Evolutionary conservation across 2,329 filamentous ascomycete species (phyloP).

Genomic region (Stagonosporopsis chrysanthemi): DNA sequence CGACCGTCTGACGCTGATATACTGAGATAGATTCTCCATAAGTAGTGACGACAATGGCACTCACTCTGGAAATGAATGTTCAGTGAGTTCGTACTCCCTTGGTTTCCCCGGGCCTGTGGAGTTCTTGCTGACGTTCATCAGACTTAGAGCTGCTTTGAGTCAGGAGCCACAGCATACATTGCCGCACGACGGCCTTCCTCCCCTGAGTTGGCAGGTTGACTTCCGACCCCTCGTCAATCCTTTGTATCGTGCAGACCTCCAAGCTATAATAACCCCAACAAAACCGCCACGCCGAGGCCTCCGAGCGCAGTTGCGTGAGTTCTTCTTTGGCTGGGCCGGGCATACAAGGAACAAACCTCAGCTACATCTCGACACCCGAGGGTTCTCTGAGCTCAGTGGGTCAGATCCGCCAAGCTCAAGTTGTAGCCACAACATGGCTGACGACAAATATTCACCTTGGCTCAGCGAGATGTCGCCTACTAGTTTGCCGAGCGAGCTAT

Average conservation of each 20-base stretch:
- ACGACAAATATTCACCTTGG: neutral
- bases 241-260: neutral
- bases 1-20: neutral
- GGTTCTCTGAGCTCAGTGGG: too few species aligned
- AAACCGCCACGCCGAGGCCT: neutral
- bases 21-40: neutral
- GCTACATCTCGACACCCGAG: too few species aligned
- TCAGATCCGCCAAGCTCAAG: neutral
- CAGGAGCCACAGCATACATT: neutral
- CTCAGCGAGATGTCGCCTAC: neutral
- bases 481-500: neutral
- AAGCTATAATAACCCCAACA: neutral
- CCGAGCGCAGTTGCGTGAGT: neutral
- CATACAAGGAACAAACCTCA: neutral
- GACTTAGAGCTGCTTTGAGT: neutral
- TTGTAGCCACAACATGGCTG: neutral
- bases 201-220: neutral
- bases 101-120: neutral
- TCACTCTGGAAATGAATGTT: neutral
- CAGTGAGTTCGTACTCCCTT: conserved; percentile 2
- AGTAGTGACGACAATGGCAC: neutral
- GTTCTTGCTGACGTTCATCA: neutral
- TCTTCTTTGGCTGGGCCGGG: neutral
- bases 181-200: neutral
- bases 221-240: neutral